Base-by-base conservation (phyloP, 2,329 filamentous ascomycete species). In the Exophiala xenobiotica region DNA sequence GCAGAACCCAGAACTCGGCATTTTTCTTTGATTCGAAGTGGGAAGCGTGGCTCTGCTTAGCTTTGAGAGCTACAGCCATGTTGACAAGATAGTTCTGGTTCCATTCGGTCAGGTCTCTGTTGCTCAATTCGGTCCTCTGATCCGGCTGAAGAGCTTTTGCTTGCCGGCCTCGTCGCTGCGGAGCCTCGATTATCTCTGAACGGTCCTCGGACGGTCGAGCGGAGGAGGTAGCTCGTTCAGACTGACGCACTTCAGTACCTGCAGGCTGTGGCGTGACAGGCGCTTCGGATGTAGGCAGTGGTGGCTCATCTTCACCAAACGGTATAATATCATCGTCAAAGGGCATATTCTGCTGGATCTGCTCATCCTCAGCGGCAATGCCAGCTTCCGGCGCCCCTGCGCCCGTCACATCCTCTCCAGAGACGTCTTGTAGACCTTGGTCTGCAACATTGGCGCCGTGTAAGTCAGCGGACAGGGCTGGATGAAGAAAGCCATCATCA, bases 1-100 rank as follows among this genome's bases (percentile, higher is more conserved):
- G 80, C 53, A 79, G 75, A 3, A 87, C 75, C 73, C 80, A 86
- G 60, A 78, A 75, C 8, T 76, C 74, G 0, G 83, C 85, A 52
- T 85, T 86, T 62, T 78, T 81, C 67, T 80, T 86, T 2, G 82
- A 80, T 35, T 77, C 69, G 0, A 67, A 64, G 9, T 66, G 57
- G 11, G 69, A 61, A 41, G 70, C 74, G 26, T 73, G 68, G 4
- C 69, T 62, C 4, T 68, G 58, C 57, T 80, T 83, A 16, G 70
- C 63, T 23, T 67, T 70, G 5, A 62, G 61, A 6, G 73, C 75
- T 9, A 68, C 66, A 1, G 66, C 70, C 80, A 88, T 90, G 57
- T 83, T 85, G 8, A 70, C 61, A 1, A 78, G 57, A 56, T 87
- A 88, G 22, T 81, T 70, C 1, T 71, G 68, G 54, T 80, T 79